Percentiles rank a stretch among this genome's conserved stretches.
These are phyloP conservation scores for Lactifluus subvellereus DNA, from an alignment of 768 basidiomycete species.

Conservation along the genomic window DNA sequence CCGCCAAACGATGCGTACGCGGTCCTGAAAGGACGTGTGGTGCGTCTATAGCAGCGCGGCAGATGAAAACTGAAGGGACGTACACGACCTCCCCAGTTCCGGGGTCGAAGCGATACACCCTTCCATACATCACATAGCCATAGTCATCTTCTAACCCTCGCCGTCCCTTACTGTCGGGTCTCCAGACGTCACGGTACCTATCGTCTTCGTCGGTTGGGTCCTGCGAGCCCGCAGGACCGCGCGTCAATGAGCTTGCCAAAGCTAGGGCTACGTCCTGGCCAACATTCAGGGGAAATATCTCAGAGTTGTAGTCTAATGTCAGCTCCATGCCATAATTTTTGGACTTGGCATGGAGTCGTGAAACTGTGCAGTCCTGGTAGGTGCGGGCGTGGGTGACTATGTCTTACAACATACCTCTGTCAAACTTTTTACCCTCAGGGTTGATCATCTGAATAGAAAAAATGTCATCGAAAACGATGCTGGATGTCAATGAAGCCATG, in stretches of 20 bases:
- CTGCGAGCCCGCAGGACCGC: conserved; percentile 43
- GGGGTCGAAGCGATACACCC: conserved; percentile 97
- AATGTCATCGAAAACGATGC: conserved; percentile 88
- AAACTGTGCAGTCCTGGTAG: conserved; percentile 50
- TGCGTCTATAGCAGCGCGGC: conserved; percentile 20
- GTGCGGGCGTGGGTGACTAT: not conserved
- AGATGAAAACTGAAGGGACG: conserved; percentile 30
- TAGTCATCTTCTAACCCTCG: conserved; percentile 90
- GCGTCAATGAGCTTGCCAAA: conserved; percentile 73
- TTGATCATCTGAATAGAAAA: conserved; percentile 82
- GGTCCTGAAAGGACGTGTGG: conserved; percentile 47
- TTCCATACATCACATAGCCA: conserved; percentile 99
- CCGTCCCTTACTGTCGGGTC: conserved; percentile 77
- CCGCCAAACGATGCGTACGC: conserved; percentile 97
- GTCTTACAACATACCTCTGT: conserved; percentile 64
- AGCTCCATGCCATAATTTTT: conserved; percentile 91
- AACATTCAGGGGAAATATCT: conserved; percentile 69
- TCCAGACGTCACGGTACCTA: conserved; percentile 75
- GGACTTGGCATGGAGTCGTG: conserved; percentile 83
- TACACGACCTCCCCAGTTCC: conserved; percentile 81
- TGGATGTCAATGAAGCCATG: conserved; percentile 41
- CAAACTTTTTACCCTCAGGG: conserved; percentile 95
- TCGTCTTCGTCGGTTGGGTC: conserved; percentile 57
- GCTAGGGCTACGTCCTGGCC: conserved; percentile 79
- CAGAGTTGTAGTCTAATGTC: conserved; percentile 90